A percentile compares a stretch with the other conserved stretches of the same genome.
Conservation (phyloP, 1,284 basidiomycete genomes). For the Xerocomus nothofagi region DNA sequence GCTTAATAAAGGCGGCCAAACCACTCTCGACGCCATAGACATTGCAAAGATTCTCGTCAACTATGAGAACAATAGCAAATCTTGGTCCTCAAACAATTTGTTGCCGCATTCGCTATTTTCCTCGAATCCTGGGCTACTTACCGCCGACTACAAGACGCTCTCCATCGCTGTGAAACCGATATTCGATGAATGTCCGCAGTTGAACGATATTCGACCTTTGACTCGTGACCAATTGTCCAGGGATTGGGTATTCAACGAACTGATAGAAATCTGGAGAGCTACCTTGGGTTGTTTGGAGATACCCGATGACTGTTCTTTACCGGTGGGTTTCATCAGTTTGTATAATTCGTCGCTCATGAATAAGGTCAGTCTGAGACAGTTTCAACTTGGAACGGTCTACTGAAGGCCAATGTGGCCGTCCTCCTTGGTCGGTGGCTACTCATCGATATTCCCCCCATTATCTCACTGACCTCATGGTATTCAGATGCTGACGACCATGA, state of each 20-base stretch:
- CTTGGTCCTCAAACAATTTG: conserved; percentile 51
- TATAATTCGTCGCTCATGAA: conserved; percentile 12
- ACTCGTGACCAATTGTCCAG: conserved; percentile 55
- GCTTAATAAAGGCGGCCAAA: conserved; percentile 50
- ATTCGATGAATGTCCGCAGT: conserved; percentile 50
- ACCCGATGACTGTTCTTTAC: conserved; percentile 37
- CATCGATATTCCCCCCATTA: not conserved
- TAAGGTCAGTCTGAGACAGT: conserved; percentile 37
- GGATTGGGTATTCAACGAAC: conserved; percentile 51
- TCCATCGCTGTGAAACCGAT: conserved; percentile 48
- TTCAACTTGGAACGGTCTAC: conserved; percentile 43
- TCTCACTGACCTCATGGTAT: conserved; percentile 13
- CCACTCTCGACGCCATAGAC: conserved; percentile 54
- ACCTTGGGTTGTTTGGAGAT: conserved; percentile 46
- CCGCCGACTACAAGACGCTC: conserved; percentile 52
- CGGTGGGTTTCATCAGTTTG: conserved; percentile 39
- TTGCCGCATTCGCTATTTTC: conserved; percentile 58
- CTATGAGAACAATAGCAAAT: conserved; percentile 29
- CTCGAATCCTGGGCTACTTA: conserved; percentile 58
- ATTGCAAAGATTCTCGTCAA: conserved; percentile 50
- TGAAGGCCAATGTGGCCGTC: conserved; percentile 39
- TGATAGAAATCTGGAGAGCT: conserved; percentile 58
- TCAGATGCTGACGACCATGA: conserved; percentile 36
- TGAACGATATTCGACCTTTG: conserved; percentile 54
- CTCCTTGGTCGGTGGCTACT: conserved; percentile 33